Evolutionary conservation across 306 rosid genomes (phyloP).

Genomic region (Vicia villosa): DNA sequence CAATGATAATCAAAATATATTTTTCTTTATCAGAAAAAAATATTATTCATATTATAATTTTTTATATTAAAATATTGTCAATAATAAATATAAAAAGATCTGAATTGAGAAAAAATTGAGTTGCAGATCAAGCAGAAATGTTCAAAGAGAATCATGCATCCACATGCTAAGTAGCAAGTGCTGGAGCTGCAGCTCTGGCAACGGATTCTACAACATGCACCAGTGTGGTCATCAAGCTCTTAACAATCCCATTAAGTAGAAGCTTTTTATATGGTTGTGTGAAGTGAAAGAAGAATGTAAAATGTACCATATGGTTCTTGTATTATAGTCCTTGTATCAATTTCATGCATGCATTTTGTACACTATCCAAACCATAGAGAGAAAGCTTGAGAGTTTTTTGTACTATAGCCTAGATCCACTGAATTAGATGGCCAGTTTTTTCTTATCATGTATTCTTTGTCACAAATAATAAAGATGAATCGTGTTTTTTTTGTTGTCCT

Average conservation of each 20-base stretch:
- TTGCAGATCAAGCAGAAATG: slow-evolving; percentile 74
- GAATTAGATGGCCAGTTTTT: slow-evolving; percentile 28
- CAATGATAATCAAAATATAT: neutral
- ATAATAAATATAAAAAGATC: neutral
- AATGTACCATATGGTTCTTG: slow-evolving; percentile 37
- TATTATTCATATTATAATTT: neutral
- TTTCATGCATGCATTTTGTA: slow-evolving; percentile 47
- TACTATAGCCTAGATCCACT: slow-evolving; percentile 43
- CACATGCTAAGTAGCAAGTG: slow-evolving; percentile 55
- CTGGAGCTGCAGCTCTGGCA: slow-evolving; percentile 45
- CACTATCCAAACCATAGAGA: slow-evolving; percentile 35
- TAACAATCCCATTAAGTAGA: slow-evolving; percentile 51
- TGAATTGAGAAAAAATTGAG: neutral
- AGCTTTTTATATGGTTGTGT: neutral
- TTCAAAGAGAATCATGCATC: slow-evolving; percentile 79
- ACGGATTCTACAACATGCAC: slow-evolving; percentile 56
- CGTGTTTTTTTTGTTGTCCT: slow-evolving; percentile 24
- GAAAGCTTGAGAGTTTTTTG: slow-evolving; percentile 36
- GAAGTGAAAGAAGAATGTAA: slow-evolving; percentile 32
- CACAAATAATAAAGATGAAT: slow-evolving; percentile 40
- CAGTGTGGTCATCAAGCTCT: slow-evolving; percentile 53
- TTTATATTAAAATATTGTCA: neutral
- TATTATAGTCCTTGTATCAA: slow-evolving; percentile 6
- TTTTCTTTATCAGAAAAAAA: neutral
- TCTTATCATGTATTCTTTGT: slow-evolving; percentile 32